Evolutionary conservation across 352 stramenopile genomes (phyloP).

Genomic region (Phytopythium chamaehyphon): DNA sequence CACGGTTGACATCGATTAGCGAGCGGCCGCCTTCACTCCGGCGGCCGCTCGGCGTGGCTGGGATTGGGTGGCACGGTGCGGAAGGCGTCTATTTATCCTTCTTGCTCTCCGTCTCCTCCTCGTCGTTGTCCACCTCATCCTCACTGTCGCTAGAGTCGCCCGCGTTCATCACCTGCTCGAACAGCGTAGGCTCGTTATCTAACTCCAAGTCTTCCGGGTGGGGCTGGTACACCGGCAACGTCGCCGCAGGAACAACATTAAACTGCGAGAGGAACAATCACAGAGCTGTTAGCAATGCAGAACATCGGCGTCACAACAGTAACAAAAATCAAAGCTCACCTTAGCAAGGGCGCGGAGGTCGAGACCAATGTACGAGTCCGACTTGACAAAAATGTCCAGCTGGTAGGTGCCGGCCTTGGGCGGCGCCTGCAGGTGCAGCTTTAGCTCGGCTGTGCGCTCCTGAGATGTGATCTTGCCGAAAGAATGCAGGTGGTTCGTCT

Average conservation of each 20-base stretch:
- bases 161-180: conserved; percentile 95
- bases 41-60: conserved; percentile 2
- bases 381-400: conserved; percentile 97
- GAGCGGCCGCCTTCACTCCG: conserved; percentile 1
- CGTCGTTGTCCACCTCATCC: conserved; percentile 69
- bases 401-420: conserved; percentile 92
- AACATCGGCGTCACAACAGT: not conserved
- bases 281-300: conserved; percentile 2
- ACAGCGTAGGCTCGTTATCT: conserved; percentile 99
- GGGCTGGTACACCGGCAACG: conserved; percentile 94
- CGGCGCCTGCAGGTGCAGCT: conserved; percentile 97
- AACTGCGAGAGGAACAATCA: conserved; percentile 58
- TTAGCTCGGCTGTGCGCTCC: conserved; percentile 83
- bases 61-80: conserved; percentile 1
- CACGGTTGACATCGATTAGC: not conserved
- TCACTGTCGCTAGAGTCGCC: conserved; percentile 86
- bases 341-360: conserved; percentile 91
- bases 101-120: conserved; percentile 56
- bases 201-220: conserved; percentile 98
- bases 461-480: conserved; percentile 96
- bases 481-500: conserved; percentile 94
- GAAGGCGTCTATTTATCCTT: conserved; percentile 55
- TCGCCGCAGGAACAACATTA: conserved; percentile 89
- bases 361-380: conserved; percentile 96
- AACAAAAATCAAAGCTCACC: conserved; percentile 30